phyloP scores from a whole-genome alignment of 208 protist species.

The Acanthamoeba divionensis region DNA sequence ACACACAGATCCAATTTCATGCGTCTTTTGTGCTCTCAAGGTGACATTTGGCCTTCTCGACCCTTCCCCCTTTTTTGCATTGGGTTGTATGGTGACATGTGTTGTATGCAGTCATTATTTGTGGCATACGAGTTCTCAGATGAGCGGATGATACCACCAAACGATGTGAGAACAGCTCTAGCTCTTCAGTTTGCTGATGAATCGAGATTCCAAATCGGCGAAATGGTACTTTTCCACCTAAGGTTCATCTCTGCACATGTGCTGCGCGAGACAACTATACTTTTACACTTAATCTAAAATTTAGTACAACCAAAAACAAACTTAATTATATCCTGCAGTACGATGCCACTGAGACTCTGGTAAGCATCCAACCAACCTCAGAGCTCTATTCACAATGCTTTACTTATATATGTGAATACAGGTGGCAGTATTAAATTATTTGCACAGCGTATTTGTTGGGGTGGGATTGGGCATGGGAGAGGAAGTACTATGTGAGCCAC shows the following conservation, averaged over 20 bases:
- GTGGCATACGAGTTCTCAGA: background rate
- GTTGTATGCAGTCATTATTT: constrained; percentile 4
- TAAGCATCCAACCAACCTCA: background rate
- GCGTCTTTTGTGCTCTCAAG: constrained; percentile 41
- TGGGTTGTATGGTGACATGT: too few relatives aligned
- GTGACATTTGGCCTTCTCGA: background rate
- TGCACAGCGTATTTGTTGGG: background rate
- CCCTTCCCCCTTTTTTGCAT: background rate
- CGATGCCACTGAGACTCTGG: constrained; percentile 46
- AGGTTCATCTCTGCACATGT: background rate
- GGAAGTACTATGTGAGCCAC: background rate
- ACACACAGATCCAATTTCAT: background rate
- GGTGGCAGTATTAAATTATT: background rate
- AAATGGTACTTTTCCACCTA: background rate
- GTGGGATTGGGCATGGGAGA: background rate
- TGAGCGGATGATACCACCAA: constrained; percentile 37
- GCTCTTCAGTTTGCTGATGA: background rate
- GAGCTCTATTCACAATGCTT: background rate
- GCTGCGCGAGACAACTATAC: too few relatives aligned
- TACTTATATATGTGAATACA: background rate
- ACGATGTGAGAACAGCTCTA: background rate
- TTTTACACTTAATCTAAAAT: too few relatives aligned
- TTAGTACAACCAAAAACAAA: too few relatives aligned
- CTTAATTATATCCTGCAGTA: constrained; percentile 40
- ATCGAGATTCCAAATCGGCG: background rate